Evolutionary conservation across 331 rosid genomes (phyloP), one percentile per base, ranked within the genome.

Genomic region (Erythrophleum ivorense): DNA sequence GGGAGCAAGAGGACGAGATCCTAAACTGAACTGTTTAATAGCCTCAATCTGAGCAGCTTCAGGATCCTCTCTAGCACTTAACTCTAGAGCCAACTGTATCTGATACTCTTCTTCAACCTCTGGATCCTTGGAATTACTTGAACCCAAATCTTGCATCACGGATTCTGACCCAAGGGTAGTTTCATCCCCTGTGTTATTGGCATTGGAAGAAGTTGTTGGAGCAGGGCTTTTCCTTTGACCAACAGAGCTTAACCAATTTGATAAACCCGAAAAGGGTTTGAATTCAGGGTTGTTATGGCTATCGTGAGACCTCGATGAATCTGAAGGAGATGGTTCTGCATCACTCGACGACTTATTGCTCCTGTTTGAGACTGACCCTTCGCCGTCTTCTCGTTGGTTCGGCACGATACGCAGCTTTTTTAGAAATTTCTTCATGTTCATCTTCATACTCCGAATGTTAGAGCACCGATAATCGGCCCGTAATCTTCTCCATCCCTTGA

Each of bases 21-120:
- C 98, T 87, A 94, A 84, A 85, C 98, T 94, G 81, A 94, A 92
- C 89, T 94, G 97, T 89, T 94, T 94, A 73, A 94, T 94, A 81
- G 97, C 97, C 84, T 94, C 98, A 85, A 94, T 94, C 90, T 94
- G 98, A 38, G 89, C 97, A 71, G 98, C 98, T 83, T 94, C 98
- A 18, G 98, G 98, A 87, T 94, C 98, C 86, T 94, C 98, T 82
- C 90, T 91, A 19, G 98, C 97, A 84, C 98, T 94, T 85, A 94
- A 40, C 62, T 94, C 97, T 84, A 94, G 84, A 74, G 98, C 98
- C 85, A 94, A 24, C 31, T 92, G 97, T 82, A 94, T 92, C 90
- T 94, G 98, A 88, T 92, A 90, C 70, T 92, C 97, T 71, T 92
- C 98, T 81, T 91, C 94, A 74, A 91, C 84, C 70, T 91, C 97